A percentile compares a stretch with the other conserved stretches of the same genome.
Evolutionary conservation across 2,329 filamentous ascomycete species (phyloP).

Genomic region (Pseudogymnoascus sp.): DNA sequence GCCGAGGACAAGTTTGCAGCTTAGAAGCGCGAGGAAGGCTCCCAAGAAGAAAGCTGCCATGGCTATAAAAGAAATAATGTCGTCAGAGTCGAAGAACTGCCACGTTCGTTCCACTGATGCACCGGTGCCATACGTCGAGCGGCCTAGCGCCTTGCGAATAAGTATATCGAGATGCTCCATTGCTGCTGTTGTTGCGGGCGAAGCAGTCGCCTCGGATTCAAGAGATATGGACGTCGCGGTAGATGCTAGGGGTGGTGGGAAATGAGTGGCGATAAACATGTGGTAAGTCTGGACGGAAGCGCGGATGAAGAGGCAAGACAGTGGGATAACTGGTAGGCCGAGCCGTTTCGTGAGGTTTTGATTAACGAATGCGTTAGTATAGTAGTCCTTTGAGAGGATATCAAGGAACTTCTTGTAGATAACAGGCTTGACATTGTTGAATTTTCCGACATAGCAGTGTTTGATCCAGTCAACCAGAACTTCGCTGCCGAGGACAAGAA

Average conservation of each 20-base stretch:
- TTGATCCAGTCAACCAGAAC: constrained; percentile 97
- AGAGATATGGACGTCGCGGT: constrained; percentile 58
- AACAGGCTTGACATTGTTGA: constrained; percentile 90
- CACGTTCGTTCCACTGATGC: constrained; percentile 26
- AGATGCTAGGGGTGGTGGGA: constrained; percentile 66
- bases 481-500: constrained; percentile 90
- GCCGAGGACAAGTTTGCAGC: constrained; percentile 77
- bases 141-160: constrained; percentile 69
- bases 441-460: constrained; percentile 96
- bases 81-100: constrained; percentile 47
- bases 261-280: constrained; percentile 88
- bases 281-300: constrained; percentile 94
- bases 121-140: constrained; percentile 56
- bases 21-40: constrained; percentile 75
- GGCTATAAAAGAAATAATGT: constrained; percentile 68
- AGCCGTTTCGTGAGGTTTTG: constrained; percentile 85
- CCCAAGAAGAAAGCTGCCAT: constrained; percentile 82
- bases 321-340: constrained; percentile 81
- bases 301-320: constrained; percentile 91
- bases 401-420: constrained; percentile 89
- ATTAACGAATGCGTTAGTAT: constrained; percentile 86
- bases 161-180: constrained; percentile 72
- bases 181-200: constrained; percentile 68
- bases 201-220: constrained; percentile 54
- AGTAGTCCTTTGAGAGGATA: constrained; percentile 94